phyloP scores from a whole-genome alignment of 208 protist species.

The Trichomonas gallinae region DNA sequence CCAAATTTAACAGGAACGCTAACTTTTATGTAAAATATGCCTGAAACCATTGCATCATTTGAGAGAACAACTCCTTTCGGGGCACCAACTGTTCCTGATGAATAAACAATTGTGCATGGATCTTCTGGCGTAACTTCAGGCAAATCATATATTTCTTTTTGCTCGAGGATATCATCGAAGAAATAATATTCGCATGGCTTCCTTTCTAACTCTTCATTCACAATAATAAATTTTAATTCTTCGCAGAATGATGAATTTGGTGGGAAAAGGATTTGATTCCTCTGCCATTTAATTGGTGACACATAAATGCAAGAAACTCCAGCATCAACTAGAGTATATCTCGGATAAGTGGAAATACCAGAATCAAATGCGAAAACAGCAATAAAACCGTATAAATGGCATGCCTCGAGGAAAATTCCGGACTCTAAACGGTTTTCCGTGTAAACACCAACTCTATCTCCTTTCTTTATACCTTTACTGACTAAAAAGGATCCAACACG shows the following conservation, averaged over 20 bases:
- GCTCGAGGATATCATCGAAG: not conserved
- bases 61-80: constrained; percentile 1
- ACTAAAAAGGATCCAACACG: not conserved
- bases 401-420: not conserved
- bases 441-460: not conserved
- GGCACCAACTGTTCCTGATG: not conserved
- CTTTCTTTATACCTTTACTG: not conserved
- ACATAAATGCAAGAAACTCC: not conserved
- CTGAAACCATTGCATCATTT: not conserved
- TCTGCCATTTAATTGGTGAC: not conserved
- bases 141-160: not conserved
- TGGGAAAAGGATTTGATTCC: not conserved
- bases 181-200: not conserved
- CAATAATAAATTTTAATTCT: not conserved
- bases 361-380: constrained; percentile 12
- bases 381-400: not conserved
- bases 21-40: not conserved
- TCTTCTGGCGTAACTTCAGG: not conserved
- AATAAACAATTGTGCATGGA: not conserved
- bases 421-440: not conserved
- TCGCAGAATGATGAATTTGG: not conserved
- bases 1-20: not conserved
- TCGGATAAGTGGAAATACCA: not conserved
- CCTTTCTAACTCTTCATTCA: not conserved
- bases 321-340: not conserved